A percentile compares a stretch with the other conserved stretches of the same genome.
phyloP scores from a whole-genome alignment of 2,329 filamentous ascomycete genomes.

The Fusarium sp. region DNA sequence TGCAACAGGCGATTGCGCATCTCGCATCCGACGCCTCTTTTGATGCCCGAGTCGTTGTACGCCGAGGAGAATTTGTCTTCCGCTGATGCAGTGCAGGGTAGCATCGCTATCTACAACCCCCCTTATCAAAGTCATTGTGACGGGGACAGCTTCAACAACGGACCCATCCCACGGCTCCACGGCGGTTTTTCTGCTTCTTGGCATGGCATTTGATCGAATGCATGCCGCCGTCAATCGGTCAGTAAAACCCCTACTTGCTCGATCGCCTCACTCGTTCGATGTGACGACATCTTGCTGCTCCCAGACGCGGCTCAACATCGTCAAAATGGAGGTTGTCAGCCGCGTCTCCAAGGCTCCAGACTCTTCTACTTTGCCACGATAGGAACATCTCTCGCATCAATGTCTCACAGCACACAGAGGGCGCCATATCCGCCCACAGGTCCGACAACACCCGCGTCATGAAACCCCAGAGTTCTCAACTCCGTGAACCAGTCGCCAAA shows the following conservation, averaged over 20 bases:
- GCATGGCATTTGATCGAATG: not conserved
- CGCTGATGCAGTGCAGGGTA: constrained; percentile 18
- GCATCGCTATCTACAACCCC: constrained; percentile 1
- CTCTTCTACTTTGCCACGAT: constrained; percentile 27
- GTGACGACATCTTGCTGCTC: not conserved
- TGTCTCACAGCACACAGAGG: constrained; percentile 34
- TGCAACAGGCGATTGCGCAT: constrained; percentile 17
- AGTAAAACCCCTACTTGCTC: not conserved
- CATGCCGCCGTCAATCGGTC: not conserved
- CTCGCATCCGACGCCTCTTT: constrained; percentile 40
- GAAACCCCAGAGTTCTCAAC: constrained; percentile 29
- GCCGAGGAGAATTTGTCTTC: constrained; percentile 28
- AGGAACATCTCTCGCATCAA: constrained; percentile 20
- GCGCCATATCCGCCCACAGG: constrained; percentile 39
- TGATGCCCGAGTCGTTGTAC: constrained; percentile 22
- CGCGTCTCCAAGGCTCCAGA: constrained; percentile 32
- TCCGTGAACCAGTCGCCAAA: constrained; percentile 7
- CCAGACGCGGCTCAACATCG: constrained; percentile 9
- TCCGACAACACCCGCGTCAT: constrained; percentile 40
- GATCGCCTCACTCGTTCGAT: constrained; percentile 2
- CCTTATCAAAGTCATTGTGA: constrained; percentile 15
- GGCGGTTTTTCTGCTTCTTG: not conserved
- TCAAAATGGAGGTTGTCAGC: constrained; percentile 9
- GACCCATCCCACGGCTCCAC: not conserved
- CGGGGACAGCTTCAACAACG: constrained; percentile 1